Percentiles rank a stretch among this genome's conserved stretches.
Conservation (phyloP, 805 yeast species). For the Yarrowia hollandica region DNA sequence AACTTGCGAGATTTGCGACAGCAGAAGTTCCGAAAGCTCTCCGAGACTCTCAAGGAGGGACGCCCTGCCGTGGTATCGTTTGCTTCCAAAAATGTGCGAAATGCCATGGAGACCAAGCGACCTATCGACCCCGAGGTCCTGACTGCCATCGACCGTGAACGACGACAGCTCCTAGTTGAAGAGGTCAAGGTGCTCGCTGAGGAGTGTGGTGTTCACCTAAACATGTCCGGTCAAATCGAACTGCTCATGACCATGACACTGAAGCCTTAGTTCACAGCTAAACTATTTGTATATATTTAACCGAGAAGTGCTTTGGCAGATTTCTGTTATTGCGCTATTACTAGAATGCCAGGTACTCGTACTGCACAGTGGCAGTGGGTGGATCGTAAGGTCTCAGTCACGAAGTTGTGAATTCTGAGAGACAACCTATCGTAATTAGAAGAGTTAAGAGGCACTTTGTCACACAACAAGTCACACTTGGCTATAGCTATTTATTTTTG, state of each 20-base stretch:
- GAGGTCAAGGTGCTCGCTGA: slow-evolving; percentile 34
- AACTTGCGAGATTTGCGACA: slow-evolving; percentile 13
- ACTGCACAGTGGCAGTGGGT: no score
- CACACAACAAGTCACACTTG: no score
- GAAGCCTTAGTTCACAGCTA: slow-evolving; percentile 8
- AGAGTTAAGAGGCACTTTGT: no score
- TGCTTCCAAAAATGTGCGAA: slow-evolving; percentile 14
- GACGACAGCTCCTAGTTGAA: slow-evolving; percentile 37
- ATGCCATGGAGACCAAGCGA: slow-evolving; percentile 1
- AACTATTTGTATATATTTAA: slow-evolving; percentile 18
- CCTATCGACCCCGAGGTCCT: neutral
- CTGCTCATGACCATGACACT: slow-evolving; percentile 33
- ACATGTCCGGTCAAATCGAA: slow-evolving; percentile 35
- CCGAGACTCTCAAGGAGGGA: slow-evolving; percentile 26
- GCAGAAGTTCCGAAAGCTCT: slow-evolving; percentile 22
- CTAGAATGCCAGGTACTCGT: no score
- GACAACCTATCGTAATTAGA: no score
- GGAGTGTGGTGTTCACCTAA: slow-evolving; percentile 34
- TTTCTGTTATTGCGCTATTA: no score
- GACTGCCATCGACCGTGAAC: slow-evolving; percentile 36
- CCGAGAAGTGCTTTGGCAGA: no score
- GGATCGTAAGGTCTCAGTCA: no score
- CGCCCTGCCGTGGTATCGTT: slow-evolving; percentile 22
- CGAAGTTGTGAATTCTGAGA: no score
- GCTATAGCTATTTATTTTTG: no score